These are phyloP conservation scores for Torulaspora gathmanii DNA, from an alignment of 805 yeast species.

Conservation along the genomic window DNA sequence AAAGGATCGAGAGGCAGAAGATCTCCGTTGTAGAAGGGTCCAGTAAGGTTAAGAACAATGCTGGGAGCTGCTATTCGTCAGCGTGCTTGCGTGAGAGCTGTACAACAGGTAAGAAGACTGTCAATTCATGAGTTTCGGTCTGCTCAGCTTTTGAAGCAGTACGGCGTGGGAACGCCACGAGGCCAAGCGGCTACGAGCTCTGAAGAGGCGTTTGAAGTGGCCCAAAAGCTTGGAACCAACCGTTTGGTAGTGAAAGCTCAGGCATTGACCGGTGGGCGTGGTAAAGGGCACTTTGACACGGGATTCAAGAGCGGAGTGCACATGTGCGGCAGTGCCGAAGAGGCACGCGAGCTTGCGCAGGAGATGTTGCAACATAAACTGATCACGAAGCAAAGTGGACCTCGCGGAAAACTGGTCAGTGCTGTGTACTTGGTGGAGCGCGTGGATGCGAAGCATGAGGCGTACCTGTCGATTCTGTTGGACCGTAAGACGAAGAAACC, in stretches of 20 bases:
- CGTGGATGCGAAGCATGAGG: slow-evolving; percentile 89
- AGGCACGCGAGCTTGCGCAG: slow-evolving; percentile 78
- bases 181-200: slow-evolving; percentile 91
- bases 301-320: slow-evolving; percentile 97
- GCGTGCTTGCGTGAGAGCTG: slow-evolving; percentile 10
- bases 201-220: slow-evolving; percentile 79
- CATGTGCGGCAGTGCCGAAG: slow-evolving; percentile 76
- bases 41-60: slow-evolving; percentile 35
- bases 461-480: slow-evolving; percentile 89
- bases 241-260: slow-evolving; percentile 95
- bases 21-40: background rate
- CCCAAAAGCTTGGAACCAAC: slow-evolving; percentile 60
- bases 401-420: slow-evolving; percentile 93
- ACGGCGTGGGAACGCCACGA: slow-evolving; percentile 85
- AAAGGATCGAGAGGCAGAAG: background rate
- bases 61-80: slow-evolving; percentile 12
- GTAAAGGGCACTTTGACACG: slow-evolving; percentile 95
- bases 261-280: slow-evolving; percentile 99
- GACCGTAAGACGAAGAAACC: slow-evolving; percentile 91
- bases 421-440: slow-evolving; percentile 96
- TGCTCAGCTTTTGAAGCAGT: slow-evolving; percentile 73
- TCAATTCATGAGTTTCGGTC: slow-evolving; percentile 96
- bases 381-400: slow-evolving; percentile 97
- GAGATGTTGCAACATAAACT: slow-evolving; percentile 90
- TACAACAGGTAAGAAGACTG: slow-evolving; percentile 53